Conservation (phyloP, 2,329 filamentous ascomycete species). For the Delphinella strobiligena region DNA sequence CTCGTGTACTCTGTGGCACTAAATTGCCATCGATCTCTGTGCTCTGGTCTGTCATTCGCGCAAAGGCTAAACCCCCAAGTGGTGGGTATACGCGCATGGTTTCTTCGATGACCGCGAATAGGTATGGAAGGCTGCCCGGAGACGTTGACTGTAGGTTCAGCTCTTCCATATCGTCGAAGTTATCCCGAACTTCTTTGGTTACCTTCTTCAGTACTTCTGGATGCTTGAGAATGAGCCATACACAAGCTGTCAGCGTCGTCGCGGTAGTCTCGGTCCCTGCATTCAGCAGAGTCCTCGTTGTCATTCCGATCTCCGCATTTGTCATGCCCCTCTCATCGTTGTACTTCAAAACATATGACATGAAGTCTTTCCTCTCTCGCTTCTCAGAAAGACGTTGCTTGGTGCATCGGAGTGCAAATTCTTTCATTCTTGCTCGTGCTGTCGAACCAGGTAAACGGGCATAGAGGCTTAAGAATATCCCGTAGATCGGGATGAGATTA, state of each 20-base stretch:
- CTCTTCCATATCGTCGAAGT: constrained; percentile 22
- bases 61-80: background rate
- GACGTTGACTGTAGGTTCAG: constrained; percentile 15
- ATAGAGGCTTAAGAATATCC: background rate
- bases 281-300: constrained; percentile 9
- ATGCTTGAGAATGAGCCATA: constrained; percentile 30
- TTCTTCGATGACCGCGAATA: background rate
- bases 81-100: background rate
- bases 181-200: constrained; percentile 27
- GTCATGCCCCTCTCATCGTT: background rate
- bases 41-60: background rate
- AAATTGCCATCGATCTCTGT: background rate
- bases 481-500: background rate
- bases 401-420: background rate
- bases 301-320: background rate
- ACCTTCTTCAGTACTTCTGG: constrained; percentile 26
- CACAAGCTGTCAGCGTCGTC: constrained; percentile 30
- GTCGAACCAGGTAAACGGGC: background rate
- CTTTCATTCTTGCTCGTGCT: background rate
- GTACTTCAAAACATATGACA: background rate
- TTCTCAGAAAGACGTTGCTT: background rate
- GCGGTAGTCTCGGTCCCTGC: constrained; percentile 42
- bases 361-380: background rate
- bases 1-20: background rate
- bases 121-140: constrained; percentile 6